Evolutionary conservation across 148 eudicot species (phyloP).

Genomic region (Cornus controversa): DNA sequence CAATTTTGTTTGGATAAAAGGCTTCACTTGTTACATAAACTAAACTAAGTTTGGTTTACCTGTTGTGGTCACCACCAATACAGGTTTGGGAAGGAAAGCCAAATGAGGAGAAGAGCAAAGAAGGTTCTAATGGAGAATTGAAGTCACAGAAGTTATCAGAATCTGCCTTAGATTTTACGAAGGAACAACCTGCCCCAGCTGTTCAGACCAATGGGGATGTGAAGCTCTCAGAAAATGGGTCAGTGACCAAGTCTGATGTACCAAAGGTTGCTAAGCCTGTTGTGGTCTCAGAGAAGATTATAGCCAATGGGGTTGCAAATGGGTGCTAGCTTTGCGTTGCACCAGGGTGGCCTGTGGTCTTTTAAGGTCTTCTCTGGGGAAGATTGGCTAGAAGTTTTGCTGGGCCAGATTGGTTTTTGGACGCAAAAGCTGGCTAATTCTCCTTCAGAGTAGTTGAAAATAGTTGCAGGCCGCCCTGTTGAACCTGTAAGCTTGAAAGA

Average conservation of each 20-base stretch:
- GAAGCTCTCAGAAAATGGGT: slow-evolving; percentile 19
- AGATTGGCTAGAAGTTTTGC: not conserved
- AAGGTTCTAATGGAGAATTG: slow-evolving; percentile 31
- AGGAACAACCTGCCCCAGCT: slow-evolving; percentile 16
- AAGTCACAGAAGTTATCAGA: slow-evolving; percentile 26
- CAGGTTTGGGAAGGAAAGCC: slow-evolving; percentile 59
- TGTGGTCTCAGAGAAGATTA: slow-evolving; percentile 17
- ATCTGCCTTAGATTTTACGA: slow-evolving; percentile 17
- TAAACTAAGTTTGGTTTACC: not conserved
- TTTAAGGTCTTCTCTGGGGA: not conserved
- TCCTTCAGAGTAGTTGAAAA: not conserved
- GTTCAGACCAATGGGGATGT: slow-evolving; percentile 29
- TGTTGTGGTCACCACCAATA: not conserved
- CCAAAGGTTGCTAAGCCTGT: slow-evolving; percentile 21
- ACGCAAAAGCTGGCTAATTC: not conserved
- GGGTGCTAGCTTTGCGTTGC: slow-evolving; percentile 29
- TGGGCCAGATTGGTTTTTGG: not conserved
- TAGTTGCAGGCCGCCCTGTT: slow-evolving; percentile 15
- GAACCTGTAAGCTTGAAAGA: slow-evolving; percentile 11
- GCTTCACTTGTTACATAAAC: not conserved
- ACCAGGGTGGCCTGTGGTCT: slow-evolving; percentile 17
- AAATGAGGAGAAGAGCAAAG: slow-evolving; percentile 40
- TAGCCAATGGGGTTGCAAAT: slow-evolving; percentile 39
- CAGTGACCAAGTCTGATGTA: slow-evolving; percentile 16
- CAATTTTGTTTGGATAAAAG: too few relatives aligned